phyloP scores from a whole-genome alignment of 306 rosid genomes.

The Lathyrus sativus region DNA sequence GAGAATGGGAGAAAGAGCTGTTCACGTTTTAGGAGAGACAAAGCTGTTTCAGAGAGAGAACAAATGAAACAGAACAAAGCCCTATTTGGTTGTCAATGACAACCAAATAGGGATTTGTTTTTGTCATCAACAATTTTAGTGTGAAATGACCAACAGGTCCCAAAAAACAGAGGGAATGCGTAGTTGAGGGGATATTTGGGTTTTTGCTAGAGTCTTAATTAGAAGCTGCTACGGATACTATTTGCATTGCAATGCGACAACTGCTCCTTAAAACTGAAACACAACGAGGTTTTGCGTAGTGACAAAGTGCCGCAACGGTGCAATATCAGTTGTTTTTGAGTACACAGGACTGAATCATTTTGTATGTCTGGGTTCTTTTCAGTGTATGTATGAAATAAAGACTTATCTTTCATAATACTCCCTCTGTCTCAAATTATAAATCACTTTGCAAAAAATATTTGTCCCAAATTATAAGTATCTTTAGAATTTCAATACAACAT shows the following conservation, averaged over 20 bases:
- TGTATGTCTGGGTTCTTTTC: not conserved
- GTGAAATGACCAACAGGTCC: not conserved
- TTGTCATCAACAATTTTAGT: not conserved
- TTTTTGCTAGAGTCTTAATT: not conserved
- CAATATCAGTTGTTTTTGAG: not conserved
- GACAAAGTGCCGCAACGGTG: not conserved
- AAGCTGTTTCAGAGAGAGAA: not conserved
- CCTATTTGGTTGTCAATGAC: too few relatives aligned
- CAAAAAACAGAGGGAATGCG: not conserved
- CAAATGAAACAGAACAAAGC: not conserved
- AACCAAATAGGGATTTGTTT: too few relatives aligned
- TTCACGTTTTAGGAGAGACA: not conserved
- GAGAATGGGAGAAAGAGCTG: not conserved
- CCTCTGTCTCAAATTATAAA: too few relatives aligned
- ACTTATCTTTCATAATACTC: not conserved
- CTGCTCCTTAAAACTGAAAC: not conserved
- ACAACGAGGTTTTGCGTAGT: not conserved
- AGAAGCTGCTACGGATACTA: not conserved
- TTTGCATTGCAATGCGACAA: not conserved
- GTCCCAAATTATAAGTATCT: too few relatives aligned
- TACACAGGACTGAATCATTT: not conserved
- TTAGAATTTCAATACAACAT: too few relatives aligned
- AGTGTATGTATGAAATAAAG: slow-evolving; percentile 21
- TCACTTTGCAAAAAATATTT: too few relatives aligned
- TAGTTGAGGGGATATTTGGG: not conserved